Conservation (phyloP, 1,139 yeast species). For the Hemisphaericaspora subhashii region DNA sequence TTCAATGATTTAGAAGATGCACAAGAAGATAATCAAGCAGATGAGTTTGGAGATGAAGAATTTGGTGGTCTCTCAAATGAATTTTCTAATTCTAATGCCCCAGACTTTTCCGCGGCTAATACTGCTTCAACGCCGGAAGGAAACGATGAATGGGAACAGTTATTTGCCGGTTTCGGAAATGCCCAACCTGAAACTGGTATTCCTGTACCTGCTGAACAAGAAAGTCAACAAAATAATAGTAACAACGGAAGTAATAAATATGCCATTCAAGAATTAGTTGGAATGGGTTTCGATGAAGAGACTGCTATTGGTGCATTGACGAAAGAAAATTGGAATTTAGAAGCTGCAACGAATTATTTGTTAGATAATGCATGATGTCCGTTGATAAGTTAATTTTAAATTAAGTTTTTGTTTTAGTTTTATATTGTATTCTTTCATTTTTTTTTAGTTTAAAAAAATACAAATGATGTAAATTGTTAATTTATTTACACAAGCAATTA, state of each 20-base stretch:
- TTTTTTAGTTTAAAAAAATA: neutral
- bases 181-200: slow-evolving; percentile 27
- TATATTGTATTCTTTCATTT: neutral
- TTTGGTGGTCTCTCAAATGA: slow-evolving; percentile 34
- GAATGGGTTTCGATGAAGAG: slow-evolving; percentile 81
- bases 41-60: slow-evolving; percentile 22
- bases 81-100: slow-evolving; percentile 39
- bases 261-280: slow-evolving; percentile 67
- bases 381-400: neutral
- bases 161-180: slow-evolving; percentile 87
- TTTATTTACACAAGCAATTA: too few species aligned
- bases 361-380: slow-evolving; percentile 58
- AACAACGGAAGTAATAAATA: slow-evolving; percentile 13
- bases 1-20: slow-evolving; percentile 46
- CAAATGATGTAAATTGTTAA: too few species aligned
- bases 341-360: slow-evolving; percentile 80
- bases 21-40: slow-evolving; percentile 35
- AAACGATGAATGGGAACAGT: slow-evolving; percentile 90
- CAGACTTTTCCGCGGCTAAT: slow-evolving; percentile 25
- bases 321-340: slow-evolving; percentile 70
- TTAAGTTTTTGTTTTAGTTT: neutral
- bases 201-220: slow-evolving; percentile 12
- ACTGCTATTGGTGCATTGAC: slow-evolving; percentile 70
- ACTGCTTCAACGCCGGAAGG: slow-evolving; percentile 19
- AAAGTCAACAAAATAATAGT: slow-evolving; percentile 2